These are phyloP conservation scores for Acacia acuminata DNA, from an alignment of 306 rosid genomes.

Conservation along the genomic window DNA sequence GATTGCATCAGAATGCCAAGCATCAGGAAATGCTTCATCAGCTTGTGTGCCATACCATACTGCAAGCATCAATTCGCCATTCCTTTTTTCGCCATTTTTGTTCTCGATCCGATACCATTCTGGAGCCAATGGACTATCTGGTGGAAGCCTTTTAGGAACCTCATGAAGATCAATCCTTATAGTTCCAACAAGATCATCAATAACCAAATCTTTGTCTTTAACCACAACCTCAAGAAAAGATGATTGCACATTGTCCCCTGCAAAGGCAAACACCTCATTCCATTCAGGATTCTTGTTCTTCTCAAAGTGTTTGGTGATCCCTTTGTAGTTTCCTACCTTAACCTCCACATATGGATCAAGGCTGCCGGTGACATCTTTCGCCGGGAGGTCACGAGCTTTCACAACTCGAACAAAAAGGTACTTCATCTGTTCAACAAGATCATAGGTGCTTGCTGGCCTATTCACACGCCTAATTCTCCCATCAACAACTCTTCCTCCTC, in stretches of 20 bases:
- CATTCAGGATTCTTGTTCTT: slow-evolving; percentile 80
- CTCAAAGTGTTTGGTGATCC: slow-evolving; percentile 64
- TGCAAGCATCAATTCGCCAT: slow-evolving; percentile 94
- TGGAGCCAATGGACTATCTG: slow-evolving; percentile 96
- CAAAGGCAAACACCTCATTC: slow-evolving; percentile 90
- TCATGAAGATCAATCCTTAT: slow-evolving; percentile 67
- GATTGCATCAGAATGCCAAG: slow-evolving; percentile 95
- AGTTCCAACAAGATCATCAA: slow-evolving; percentile 77
- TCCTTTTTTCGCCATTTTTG: slow-evolving; percentile 58
- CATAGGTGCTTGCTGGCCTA: slow-evolving; percentile 65
- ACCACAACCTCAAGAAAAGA: slow-evolving; percentile 62
- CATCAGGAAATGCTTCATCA: slow-evolving; percentile 94
- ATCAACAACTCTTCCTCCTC: slow-evolving; percentile 79
- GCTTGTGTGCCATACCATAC: slow-evolving; percentile 98
- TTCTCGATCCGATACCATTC: slow-evolving; percentile 80
- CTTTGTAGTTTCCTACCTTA: slow-evolving; percentile 81
- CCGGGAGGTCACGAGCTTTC: slow-evolving; percentile 88
- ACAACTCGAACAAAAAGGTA: slow-evolving; percentile 88
- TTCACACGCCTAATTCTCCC: slow-evolving; percentile 59
- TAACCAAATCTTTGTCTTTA: slow-evolving; percentile 64
- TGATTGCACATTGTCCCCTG: slow-evolving; percentile 61
- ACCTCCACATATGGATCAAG: slow-evolving; percentile 94
- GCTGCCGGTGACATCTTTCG: slow-evolving; percentile 79
- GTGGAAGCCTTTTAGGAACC: slow-evolving; percentile 74
- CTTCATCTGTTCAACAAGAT: slow-evolving; percentile 81